Evolutionary conservation across 257 asterid species (phyloP).

Genomic region (Vinca minor): DNA sequence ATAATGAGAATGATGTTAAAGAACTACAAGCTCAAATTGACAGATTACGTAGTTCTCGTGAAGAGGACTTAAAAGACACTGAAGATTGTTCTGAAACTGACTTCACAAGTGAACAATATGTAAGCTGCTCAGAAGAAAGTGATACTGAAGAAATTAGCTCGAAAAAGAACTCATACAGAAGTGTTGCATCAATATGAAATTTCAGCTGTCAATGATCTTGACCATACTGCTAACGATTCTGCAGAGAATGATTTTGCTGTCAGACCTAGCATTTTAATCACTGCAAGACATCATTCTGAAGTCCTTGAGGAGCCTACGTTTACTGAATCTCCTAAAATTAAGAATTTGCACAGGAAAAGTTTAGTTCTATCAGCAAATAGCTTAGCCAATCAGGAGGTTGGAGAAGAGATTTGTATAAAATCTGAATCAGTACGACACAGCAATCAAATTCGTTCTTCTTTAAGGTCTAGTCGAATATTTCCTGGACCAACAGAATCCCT

Average conservation of each 20-base stretch:
- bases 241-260: constrained; percentile 26
- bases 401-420: constrained; percentile 29
- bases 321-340: constrained; percentile 85
- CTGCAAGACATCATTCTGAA: constrained; percentile 31
- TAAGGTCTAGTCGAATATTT: constrained; percentile 69
- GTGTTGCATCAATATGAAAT: constrained; percentile 6
- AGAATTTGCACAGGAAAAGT: constrained; percentile 52
- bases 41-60: constrained; percentile 36
- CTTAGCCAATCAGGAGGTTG: constrained; percentile 30
- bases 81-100: constrained; percentile 66
- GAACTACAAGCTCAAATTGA: constrained; percentile 64
- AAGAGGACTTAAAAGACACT: constrained; percentile 33
- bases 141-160: constrained; percentile 62
- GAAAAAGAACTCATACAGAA: constrained; percentile 25
- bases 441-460: constrained; percentile 44
- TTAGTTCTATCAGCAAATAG: constrained; percentile 32
- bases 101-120: constrained; percentile 54
- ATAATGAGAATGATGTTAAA: constrained; percentile 63
- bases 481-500: constrained; percentile 71
- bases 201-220: constrained; percentile 16
- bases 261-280: constrained; percentile 39
- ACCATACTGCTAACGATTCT: constrained; percentile 14
- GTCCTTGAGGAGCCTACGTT: constrained; percentile 58
- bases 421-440: constrained; percentile 32
- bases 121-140: constrained; percentile 81